Evolutionary conservation across 805 yeast genomes (phyloP).

Genomic region (Candida rishiriensis): DNA sequence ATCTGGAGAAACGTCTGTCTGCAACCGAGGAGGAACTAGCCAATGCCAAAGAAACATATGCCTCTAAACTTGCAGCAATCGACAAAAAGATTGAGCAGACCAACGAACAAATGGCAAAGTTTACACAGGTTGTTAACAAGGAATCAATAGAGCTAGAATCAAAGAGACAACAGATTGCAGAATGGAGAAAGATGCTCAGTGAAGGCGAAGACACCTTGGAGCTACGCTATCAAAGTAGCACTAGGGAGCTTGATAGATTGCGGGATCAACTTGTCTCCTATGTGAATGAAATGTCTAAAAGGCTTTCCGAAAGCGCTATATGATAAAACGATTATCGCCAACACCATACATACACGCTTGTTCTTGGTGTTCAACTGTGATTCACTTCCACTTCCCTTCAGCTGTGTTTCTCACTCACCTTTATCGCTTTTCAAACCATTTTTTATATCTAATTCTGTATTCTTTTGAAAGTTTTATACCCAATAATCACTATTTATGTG

Average conservation of each 20-base stretch:
- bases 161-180: conserved; percentile 37
- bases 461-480: no score
- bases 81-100: conserved; percentile 40
- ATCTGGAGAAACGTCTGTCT: conserved; percentile 46
- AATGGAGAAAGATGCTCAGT: conserved; percentile 26
- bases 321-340: no score
- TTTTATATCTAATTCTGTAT: no score
- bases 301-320: conserved; percentile 3
- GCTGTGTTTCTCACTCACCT: no score
- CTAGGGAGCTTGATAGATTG: conserved; percentile 49
- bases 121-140: conserved; percentile 43
- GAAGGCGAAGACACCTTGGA: conserved; percentile 38
- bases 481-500: conserved; percentile 13
- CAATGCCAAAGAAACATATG: conserved; percentile 40
- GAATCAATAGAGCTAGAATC: conserved; percentile 46
- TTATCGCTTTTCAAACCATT: no score
- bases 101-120: conserved; percentile 41
- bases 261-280: conserved; percentile 53
- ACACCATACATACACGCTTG: no score
- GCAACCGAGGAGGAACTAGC: conserved; percentile 44
- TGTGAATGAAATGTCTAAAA: conserved; percentile 44
- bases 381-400: no score
- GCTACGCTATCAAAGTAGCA: conserved; percentile 48
- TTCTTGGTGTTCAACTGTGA: no score
- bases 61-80: conserved; percentile 39